A percentile compares a stretch with the other conserved stretches of the same genome.
Conservation (phyloP, 1,284 basidiomycete genomes). For the Moesziomyces globuligerus region DNA sequence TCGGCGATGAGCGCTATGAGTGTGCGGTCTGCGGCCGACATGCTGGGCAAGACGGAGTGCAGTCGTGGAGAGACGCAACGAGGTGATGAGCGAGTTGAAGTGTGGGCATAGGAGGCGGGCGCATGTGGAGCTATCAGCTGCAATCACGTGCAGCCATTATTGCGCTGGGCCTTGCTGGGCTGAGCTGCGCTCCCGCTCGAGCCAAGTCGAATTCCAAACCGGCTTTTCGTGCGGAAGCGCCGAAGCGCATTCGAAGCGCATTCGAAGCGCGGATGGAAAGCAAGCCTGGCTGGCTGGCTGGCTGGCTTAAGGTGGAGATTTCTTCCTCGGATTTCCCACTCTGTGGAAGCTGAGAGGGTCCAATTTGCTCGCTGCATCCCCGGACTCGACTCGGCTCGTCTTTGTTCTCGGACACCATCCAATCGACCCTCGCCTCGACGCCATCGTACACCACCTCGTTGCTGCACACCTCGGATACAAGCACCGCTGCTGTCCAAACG, state of each 20-base stretch:
- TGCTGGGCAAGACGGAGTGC: too few species aligned
- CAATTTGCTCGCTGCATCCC: too few species aligned
- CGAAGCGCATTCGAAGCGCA: too few species aligned
- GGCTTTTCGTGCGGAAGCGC: background rate
- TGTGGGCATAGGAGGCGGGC: too few species aligned
- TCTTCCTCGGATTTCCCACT: conserved; percentile 4
- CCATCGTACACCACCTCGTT: background rate
- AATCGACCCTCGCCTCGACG: too few species aligned
- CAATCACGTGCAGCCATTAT: background rate
- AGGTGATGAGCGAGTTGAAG: too few species aligned
- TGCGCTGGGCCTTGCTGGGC: background rate
- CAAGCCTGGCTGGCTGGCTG: too few species aligned
- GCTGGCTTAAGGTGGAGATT: conserved; percentile 23
- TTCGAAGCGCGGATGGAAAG: too few species aligned
- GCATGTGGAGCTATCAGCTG: background rate
- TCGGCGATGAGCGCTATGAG: conserved; percentile 60
- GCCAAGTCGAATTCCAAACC: background rate
- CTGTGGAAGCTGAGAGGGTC: conserved; percentile 26
- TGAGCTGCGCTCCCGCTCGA: background rate
- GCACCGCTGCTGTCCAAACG: too few species aligned
- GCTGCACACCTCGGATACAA: background rate
- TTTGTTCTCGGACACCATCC: too few species aligned
- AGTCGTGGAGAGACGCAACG: too few species aligned
- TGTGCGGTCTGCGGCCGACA: conserved; percentile 54
- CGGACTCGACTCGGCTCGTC: too few species aligned